Evolutionary conservation across 805 yeast genomes (phyloP), one percentile per base, ranked within the genome.

Genomic region (Kodamaea laetipori): DNA sequence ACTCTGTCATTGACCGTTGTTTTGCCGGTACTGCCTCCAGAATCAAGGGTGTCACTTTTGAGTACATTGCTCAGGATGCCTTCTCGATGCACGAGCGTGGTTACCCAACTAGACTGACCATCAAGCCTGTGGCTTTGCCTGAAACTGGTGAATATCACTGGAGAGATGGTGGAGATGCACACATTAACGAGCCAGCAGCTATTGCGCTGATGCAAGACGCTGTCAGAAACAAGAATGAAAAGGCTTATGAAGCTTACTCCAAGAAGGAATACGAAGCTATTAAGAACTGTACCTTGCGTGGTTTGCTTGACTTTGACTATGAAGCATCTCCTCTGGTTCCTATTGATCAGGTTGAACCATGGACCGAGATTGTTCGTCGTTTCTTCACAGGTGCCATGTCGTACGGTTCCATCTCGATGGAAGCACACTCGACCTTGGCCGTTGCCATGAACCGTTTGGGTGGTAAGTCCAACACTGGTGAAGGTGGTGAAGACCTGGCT

Each of bases 371-470:
- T 64, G 99, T 90, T 25, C 83, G 97, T 57, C 80, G 99, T 58
- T 94, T 94, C 64, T 90, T 90, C 51, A 90, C 99, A n/a, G 99
- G 99, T 72, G 99, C 99, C 41, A 92, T 92, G 99, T 90, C 97
- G 1, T 92, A 94, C 61, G 99, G 99, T 61, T 92, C 98, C 38
- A 92, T 92, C 61, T 92, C 98, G 4, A 86, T 90, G 96, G 99
- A 92, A 69, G 90, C 97, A 2, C 99, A 92, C 69, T 89, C 97
- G 3, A 92, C 99, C 8, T 73, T 92, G 56, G 99, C 99, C 10
- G 95, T 92, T 44, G 99, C 99, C 37, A 92, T 92, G 99, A 92
- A 92, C 74, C 77, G 98, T 64, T 76, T 92, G 51, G 98, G 98
- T 42, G 99, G 97, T 55, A 94, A 90, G 69, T 89, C 97, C 38